Evolutionary conservation across 2,329 filamentous ascomycete species (phyloP), one percentile per base, ranked within the genome.

Genomic region (Zasmidium angulare): DNA sequence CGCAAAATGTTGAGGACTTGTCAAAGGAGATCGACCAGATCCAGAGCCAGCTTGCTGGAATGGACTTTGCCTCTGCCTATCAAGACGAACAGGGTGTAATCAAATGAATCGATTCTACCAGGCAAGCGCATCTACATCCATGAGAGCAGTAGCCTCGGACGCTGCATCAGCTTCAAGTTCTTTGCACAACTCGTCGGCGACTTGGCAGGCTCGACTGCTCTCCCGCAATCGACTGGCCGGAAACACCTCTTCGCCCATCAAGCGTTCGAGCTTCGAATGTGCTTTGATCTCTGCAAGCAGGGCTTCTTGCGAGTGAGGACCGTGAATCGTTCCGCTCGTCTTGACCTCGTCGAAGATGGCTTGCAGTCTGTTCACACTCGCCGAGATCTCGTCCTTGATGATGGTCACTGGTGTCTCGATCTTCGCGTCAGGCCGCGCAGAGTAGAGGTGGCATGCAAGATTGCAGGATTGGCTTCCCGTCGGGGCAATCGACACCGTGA

Each of bases 1-100:
- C 87, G 2, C 82, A 87, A 59, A 96, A 96, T 67, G 77, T 91
- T 24, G 90, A 95, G 58, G 93, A 96, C 76, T 75, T 97, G 58
- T 89, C 89, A 46, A 80, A 78, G 36, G 93, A 96, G 77, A 93
- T 96, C 63, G 84, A 86, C 56, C 69, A 69, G 53, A 66, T 76
- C 0, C 70, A 74, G 52, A 65, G 65, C 7, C 67, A 71, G 61
- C 58, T 76, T 48, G 61, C 63, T 19, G 68, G 68, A 24, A 74
- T 76, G 74, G 74, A 76, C 59, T 75, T 75, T 64, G 70, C 68
- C 3, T 67, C 69, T 6, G 72, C 71, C 23, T 75, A 74, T 62
- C 63, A 64, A 23, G 63, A 53, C 2, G 67, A 69, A 54, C 49
- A 47, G n/a, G 65, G 58, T 12, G 67, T 63, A 9, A 66, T 71